phyloP scores from a whole-genome alignment of 331 rosid species.

The Malus hybrid region DNA sequence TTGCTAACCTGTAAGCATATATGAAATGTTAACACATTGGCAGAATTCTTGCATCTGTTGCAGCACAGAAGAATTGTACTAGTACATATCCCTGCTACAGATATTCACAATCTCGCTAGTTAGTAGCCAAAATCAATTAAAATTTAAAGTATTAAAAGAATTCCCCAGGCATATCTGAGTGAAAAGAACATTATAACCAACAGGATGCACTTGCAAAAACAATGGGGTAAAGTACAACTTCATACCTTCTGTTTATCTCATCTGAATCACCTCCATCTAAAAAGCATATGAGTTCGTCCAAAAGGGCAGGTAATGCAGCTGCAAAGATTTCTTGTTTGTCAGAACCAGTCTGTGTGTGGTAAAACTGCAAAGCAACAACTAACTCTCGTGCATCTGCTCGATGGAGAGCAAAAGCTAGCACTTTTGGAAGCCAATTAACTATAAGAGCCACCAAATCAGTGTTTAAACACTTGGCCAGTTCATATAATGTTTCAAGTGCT shows the following conservation, averaged over 20 bases:
- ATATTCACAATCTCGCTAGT: slow-evolving; percentile 1
- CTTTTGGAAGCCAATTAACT: slow-evolving; percentile 82
- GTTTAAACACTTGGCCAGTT: slow-evolving; percentile 67
- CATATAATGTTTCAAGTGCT: slow-evolving; percentile 60
- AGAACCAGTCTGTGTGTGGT: slow-evolving; percentile 58
- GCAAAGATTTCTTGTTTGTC: slow-evolving; percentile 72
- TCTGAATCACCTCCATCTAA: slow-evolving; percentile 63
- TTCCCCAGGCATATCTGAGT: background rate
- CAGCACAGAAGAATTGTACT: background rate
- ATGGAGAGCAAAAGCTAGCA: slow-evolving; percentile 85
- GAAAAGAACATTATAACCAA: background rate
- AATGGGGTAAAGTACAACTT: background rate
- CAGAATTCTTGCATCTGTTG: background rate
- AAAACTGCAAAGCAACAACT: slow-evolving; percentile 70
- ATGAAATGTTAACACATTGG: slow-evolving; percentile 10
- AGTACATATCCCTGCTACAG: background rate
- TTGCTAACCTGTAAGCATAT: slow-evolving; percentile 58
- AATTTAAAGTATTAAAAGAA: background rate
- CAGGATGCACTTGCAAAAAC: background rate
- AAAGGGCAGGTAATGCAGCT: slow-evolving; percentile 82
- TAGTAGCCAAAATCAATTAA: background rate
- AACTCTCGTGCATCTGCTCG: slow-evolving; percentile 58
- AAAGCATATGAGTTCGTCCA: slow-evolving; percentile 90
- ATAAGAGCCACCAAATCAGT: slow-evolving; percentile 58
- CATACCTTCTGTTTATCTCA: slow-evolving; percentile 73